Evolutionary conservation across 176 grass and related monocot species (phyloP).

Genomic region (Carex littledalei): DNA sequence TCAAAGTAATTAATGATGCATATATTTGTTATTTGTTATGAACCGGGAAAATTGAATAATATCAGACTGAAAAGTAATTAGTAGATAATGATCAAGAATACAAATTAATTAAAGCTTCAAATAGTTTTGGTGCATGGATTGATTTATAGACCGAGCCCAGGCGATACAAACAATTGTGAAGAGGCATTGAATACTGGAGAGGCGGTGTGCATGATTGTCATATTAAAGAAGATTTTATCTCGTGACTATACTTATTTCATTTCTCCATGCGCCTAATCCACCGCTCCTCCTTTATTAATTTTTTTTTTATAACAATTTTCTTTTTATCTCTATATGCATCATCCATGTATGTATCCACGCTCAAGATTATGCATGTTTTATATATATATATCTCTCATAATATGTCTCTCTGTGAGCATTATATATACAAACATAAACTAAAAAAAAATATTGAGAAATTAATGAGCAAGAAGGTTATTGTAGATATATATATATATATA

Average conservation of each 20-base stretch:
- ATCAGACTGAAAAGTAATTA: too few species aligned
- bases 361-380: background rate
- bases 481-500: background rate
- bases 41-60: too few species aligned
- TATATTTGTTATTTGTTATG: too few species aligned
- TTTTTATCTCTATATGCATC: background rate
- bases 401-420: background rate
- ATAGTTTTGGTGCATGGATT: background rate
- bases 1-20: too few species aligned
- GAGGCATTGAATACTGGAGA: constrained; percentile 13
- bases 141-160: background rate
- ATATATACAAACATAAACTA: background rate
- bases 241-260: background rate
- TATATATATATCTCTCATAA: background rate
- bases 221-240: constrained; percentile 12
- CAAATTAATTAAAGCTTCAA: background rate
- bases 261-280: constrained; percentile 25
- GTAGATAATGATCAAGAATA: background rate
- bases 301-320: background rate
- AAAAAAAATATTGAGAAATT: background rate
- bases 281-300: constrained; percentile 22
- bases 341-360: background rate
- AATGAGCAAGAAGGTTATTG: background rate
- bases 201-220: background rate
- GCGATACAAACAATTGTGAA: background rate